Percentiles rank a stretch among this genome's conserved stretches.
Conservation (phyloP, 2,329 filamentous ascomycete genomes). For the Diaporthe citri region DNA sequence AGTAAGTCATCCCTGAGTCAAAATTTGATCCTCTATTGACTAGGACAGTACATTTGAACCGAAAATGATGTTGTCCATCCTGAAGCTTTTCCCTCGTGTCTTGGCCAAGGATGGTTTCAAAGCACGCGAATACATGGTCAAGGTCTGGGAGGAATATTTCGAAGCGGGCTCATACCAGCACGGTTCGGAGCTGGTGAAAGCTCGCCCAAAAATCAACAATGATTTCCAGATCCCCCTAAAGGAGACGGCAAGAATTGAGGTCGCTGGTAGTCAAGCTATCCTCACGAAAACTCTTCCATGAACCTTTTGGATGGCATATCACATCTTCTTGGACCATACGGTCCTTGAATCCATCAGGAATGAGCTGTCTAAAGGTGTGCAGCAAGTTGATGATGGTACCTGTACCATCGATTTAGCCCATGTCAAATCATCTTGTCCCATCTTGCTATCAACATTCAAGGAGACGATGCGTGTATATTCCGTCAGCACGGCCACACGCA, state of each 20-base stretch:
- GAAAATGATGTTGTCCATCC: conserved; percentile 21
- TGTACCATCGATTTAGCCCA: conserved; percentile 46
- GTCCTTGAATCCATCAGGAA: conserved; percentile 48
- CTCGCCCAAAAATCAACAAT: conserved; percentile 16
- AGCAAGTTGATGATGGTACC: not conserved
- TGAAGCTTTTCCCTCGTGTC: conserved; percentile 27
- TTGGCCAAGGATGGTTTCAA: conserved; percentile 15
- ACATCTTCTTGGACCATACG: conserved; percentile 50
- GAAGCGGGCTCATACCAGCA: not conserved
- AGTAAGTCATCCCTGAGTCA: not conserved
- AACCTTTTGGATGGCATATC: conserved; percentile 54
- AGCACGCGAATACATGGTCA: conserved; percentile 18
- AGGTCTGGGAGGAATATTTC: conserved; percentile 25
- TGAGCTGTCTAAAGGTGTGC: conserved; percentile 31
- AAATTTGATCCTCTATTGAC: not conserved
- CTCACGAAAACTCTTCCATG: conserved; percentile 53
- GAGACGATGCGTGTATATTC: conserved; percentile 54
- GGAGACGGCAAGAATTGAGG: conserved; percentile 45
- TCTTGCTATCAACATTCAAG: conserved; percentile 53
- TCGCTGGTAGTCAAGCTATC: conserved; percentile 52
- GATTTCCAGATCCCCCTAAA: not conserved
- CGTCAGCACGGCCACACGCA: conserved; percentile 47
- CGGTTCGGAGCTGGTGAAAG: conserved; percentile 26
- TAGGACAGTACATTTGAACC: conserved; percentile 28
- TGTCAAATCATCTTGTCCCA: conserved; percentile 50